Percentiles rank a stretch among this genome's conserved stretches.
Conservation (phyloP, 441 rosid species). For the Breynia disticha region DNA sequence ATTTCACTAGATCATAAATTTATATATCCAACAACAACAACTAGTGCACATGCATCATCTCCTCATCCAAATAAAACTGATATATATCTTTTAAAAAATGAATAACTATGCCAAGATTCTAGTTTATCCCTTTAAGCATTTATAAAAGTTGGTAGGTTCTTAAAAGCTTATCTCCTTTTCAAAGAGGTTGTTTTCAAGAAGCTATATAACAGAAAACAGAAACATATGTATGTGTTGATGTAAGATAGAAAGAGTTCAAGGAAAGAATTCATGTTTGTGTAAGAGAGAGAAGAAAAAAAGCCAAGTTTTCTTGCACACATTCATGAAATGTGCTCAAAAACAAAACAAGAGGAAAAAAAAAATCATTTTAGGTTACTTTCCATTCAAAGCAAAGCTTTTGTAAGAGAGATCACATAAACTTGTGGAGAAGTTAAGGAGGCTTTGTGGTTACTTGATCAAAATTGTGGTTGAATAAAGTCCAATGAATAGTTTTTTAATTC, state of each 20-base stretch:
- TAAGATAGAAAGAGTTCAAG: conserved; percentile 15
- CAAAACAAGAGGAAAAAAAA: neutral
- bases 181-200: conserved; percentile 2
- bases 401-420: conserved; percentile 24
- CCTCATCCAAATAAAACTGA: no score
- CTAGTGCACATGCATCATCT: no score
- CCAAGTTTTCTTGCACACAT: neutral
- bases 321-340: neutral
- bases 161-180: conserved; percentile 1
- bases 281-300: conserved; percentile 16
- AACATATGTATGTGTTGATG: neutral
- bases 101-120: neutral
- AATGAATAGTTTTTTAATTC: conserved; percentile 4
- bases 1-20: no score
- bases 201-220: conserved; percentile 10
- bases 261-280: conserved; percentile 13
- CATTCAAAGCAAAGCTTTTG: conserved; percentile 52
- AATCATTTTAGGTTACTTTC: conserved; percentile 29
- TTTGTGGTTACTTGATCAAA: no score
- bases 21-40: no score
- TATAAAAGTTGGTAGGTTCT: conserved; percentile 7
- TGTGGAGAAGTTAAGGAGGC: conserved; percentile 21
- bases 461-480: no score
- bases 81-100: neutral
- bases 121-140: neutral